Percentiles rank a stretch among this genome's conserved stretches.
phyloP scores from a whole-genome alignment of 768 basidiomycete species.

The Leucosporidium scottii region DNA sequence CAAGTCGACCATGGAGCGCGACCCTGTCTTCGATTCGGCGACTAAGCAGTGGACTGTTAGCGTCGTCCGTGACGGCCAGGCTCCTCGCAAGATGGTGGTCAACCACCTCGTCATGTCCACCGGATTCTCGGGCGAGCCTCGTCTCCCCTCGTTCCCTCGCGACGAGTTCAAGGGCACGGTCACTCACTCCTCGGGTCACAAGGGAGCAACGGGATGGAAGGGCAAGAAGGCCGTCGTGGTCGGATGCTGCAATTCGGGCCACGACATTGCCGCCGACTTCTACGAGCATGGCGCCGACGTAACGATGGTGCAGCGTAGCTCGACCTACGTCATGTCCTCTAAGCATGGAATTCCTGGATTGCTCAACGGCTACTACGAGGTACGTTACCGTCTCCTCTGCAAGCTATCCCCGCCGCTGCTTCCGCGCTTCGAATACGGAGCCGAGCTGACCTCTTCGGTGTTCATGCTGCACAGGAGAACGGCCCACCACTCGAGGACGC shows the following conservation, averaged over 20 bases:
- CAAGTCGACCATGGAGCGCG: slow-evolving; percentile 29
- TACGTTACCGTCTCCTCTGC: background rate
- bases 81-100: slow-evolving; percentile 20
- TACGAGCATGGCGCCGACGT: slow-evolving; percentile 44
- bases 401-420: too few relatives aligned
- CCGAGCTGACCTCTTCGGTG: background rate
- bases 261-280: slow-evolving; percentile 49
- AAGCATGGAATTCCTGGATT: slow-evolving; percentile 34
- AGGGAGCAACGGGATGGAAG: slow-evolving; percentile 50
- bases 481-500: slow-evolving; percentile 50
- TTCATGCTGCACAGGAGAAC: slow-evolving; percentile 47
- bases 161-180: slow-evolving; percentile 58
- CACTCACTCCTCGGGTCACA: slow-evolving; percentile 56
- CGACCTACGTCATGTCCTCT: slow-evolving; percentile 45
- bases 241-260: slow-evolving; percentile 59
- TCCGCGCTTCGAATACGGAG: too few relatives aligned
- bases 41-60: slow-evolving; percentile 30
- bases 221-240: slow-evolving; percentile 68
- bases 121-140: slow-evolving; percentile 37
- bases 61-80: slow-evolving; percentile 19
- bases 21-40: slow-evolving; percentile 29
- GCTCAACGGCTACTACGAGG: slow-evolving; percentile 16
- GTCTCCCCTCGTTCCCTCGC: slow-evolving; percentile 39
- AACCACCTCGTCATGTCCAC: slow-evolving; percentile 20
- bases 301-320: slow-evolving; percentile 51